A percentile compares a stretch with the other conserved stretches of the same genome.
Conservation (phyloP, 2,329 filamentous ascomycete species). For the Fusarium stilboides region DNA sequence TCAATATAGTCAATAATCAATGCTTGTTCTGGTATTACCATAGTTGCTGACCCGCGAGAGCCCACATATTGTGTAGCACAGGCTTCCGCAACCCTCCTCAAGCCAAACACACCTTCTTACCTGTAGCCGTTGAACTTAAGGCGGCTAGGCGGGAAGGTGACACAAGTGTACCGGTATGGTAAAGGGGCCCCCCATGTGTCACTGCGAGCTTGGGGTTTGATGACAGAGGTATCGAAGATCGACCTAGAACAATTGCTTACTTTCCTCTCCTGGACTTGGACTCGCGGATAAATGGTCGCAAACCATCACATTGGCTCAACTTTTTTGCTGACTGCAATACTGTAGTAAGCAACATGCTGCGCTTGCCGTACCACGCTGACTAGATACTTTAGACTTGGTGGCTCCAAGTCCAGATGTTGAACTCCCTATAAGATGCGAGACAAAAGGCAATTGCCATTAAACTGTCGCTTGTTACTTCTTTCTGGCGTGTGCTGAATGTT, state of each 20-base stretch:
- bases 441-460: background rate
- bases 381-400: background rate
- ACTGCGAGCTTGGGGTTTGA: slow-evolving; percentile 3
- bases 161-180: background rate
- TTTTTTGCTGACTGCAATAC: too few species aligned
- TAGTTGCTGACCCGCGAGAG: slow-evolving; percentile 2
- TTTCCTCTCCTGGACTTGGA: background rate
- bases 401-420: background rate
- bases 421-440: background rate
- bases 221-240: background rate
- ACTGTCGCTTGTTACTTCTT: background rate
- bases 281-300: background rate
- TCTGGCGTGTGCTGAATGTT: too few species aligned
- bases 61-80: background rate
- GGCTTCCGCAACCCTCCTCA: background rate
- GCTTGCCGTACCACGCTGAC: background rate
- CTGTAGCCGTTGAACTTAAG: background rate
- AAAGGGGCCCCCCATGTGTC: background rate
- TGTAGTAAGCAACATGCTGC: too few species aligned
- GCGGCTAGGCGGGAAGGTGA: background rate
- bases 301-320: background rate
- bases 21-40: background rate
- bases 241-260: slow-evolving; percentile 11
- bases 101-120: slow-evolving; percentile 2
- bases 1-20: background rate